Evolutionary conservation across 192 early-diverging fungal species (phyloP).

Genomic region (Podochytrium sp.): DNA sequence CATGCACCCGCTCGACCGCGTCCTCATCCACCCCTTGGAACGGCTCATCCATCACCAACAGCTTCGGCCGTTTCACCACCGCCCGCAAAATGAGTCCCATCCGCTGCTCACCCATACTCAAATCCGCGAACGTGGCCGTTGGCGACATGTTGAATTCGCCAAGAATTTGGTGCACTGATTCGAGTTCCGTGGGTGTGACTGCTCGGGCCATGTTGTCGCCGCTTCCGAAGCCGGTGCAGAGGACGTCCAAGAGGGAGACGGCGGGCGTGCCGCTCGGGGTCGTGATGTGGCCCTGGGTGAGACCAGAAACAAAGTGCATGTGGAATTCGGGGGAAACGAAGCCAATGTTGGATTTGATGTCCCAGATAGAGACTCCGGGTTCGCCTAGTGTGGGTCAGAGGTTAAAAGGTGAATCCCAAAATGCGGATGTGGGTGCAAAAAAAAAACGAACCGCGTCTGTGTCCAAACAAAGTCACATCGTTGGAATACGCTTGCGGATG

Average conservation of each 20-base stretch:
- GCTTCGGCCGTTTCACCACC: conserved; percentile 47
- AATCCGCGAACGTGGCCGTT: conserved; percentile 17
- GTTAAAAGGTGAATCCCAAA: too few relatives aligned
- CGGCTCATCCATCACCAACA: conserved; percentile 64
- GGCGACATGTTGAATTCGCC: conserved; percentile 16
- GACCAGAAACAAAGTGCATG: conserved; percentile 48
- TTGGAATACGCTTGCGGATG: conserved; percentile 66
- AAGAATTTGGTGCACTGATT: conserved; percentile 2
- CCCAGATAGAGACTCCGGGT: conserved; percentile 62
- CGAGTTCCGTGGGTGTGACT: conserved; percentile 2
- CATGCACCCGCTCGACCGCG: conserved; percentile 41
- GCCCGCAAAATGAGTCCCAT: conserved; percentile 53
- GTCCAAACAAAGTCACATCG: conserved; percentile 56
- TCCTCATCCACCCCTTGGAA: conserved; percentile 60
- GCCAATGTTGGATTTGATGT: conserved; percentile 55
- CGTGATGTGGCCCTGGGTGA: conserved; percentile 14
- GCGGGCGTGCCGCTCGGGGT: conserved; percentile 10
- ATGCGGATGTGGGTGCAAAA: too few relatives aligned
- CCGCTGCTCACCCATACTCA: conserved; percentile 58
- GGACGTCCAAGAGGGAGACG: conserved; percentile 42
- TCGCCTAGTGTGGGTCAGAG: too few relatives aligned
- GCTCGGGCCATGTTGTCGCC: conserved; percentile 27
- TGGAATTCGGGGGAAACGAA: conserved; percentile 60
- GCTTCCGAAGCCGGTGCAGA: conserved; percentile 49
- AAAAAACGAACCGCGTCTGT: conserved; percentile 50